Evolutionary conservation across 2,329 filamentous ascomycete genomes (phyloP), one percentile per base, ranked within the genome.

Genomic region (Chalaropsis ovoidea): DNA sequence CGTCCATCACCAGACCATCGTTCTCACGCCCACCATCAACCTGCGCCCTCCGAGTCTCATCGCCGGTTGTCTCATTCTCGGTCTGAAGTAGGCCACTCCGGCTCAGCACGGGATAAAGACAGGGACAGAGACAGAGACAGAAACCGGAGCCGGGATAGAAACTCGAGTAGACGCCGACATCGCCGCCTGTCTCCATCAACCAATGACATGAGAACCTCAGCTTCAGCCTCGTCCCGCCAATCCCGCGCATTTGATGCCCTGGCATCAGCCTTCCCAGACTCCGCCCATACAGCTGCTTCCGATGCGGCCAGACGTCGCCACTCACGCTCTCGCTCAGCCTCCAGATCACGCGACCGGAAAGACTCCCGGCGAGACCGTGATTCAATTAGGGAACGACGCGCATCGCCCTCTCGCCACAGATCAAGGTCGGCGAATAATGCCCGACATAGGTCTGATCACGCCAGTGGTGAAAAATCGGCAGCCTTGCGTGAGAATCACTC

Each of bases 401-500:
- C 43, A 60, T 65, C 63, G 19, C 19, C 54, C 15, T 61, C 63
- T 22, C 56, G 54, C 39, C 41, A 65, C 19, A 61, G 63, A 19
- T 66, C 64, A 43, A 54, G 45, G 19, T 66, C 64, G 10, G 19
- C 27, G 8, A 54, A 65, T 52, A 22, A 45, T 10, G 54, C 41
- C 13, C 63, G 56, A 54, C 54, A 61, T 6, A 42, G 43, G 19
- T 61, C 63, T 31, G 42, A 61, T 35, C 52, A 42, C 31, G 54
- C 42, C n/a, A 42, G 13, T 22, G 56, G 31, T 24, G 54, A 58
- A 47, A 65, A 61, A 39, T 65, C 63, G 31, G 31, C 62, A 24
- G 45, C 62, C 11, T 54, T 41, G 27, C 58, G 66, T 47, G 63
- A 63, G 24, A 61, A 45, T 22, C 58, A 47, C n/a, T 67, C 66